Base-by-base conservation (phyloP, 345 rosid genomes). In the Turritis glabra region DNA sequence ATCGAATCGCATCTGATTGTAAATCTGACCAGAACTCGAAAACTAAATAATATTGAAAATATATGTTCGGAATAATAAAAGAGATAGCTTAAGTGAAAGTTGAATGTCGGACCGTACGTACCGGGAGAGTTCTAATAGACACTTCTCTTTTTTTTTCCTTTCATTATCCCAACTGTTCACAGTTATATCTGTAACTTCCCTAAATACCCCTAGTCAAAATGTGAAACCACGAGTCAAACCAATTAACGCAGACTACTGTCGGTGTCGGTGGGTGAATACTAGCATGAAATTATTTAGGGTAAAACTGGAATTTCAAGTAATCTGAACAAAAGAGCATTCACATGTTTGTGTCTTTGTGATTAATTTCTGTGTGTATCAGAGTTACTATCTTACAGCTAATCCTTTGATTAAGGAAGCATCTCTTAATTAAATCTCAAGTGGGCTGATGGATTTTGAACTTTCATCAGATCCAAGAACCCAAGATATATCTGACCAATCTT, bases 261-360 rank as follows among this genome's bases (percentile, higher is more conserved):
- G 82, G 82, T 73, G 75, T 76, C 80, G 82, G 69, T 71, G 76
- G 72, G 21, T 69, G 17, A 44, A 47, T 67, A n/a, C 15, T 33
- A 67, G 21, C 7, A 33, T 63, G 63, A 17, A 41, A 61, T 43
- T 7, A 51, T 30, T 10, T 10, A 54, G 58, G 76, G 67, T 64
- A 64, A 64, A 71, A 37, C 12, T 38, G 48, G 62, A 64, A 37
- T 38, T 63, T 47, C 35, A 17, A 11, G 2, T 30, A 12, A 51
- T 50, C 5, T 64, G 30, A 32, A 38, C 27, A 43, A 40, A 44
- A 74, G 27, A 55, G 37, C 66, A 25, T 44, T 77, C 80, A 70
- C 76, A 70, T 77, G 72, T 77, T 51, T 52, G 18, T 41, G 56
- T 64, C 12, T 54, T 30, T 62, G 11, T 8, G 25, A 30, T 35